A percentile compares a stretch with the other conserved stretches of the same genome.
Conservation (phyloP, 1,284 basidiomycete genomes). For the Heterobasidion occidentale region DNA sequence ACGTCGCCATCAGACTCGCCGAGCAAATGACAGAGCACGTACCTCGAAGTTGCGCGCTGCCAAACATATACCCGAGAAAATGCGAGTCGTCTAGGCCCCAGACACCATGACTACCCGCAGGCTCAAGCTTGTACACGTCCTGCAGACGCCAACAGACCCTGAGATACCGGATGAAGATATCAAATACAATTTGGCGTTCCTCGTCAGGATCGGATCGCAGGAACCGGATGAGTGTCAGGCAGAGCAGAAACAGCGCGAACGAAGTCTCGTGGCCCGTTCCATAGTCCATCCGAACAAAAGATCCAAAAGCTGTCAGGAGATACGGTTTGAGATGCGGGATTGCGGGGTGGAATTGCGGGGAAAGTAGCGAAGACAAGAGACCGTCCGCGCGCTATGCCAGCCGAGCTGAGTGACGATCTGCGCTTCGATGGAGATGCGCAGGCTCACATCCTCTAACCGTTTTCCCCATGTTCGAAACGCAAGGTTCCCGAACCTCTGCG, state of each 20-base stretch:
- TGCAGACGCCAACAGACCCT: constrained; percentile 82
- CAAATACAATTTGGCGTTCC: constrained; percentile 59
- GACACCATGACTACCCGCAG: constrained; percentile 95
- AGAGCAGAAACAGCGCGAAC: constrained; percentile 75
- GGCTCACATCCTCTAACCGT: constrained; percentile 66
- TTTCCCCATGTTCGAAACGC: constrained; percentile 87
- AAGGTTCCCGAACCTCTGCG: constrained; percentile 93
- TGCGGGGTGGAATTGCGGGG: constrained; percentile 33
- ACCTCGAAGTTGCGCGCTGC: constrained; percentile 86
- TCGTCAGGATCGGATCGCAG: constrained; percentile 42
- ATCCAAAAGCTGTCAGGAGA: constrained; percentile 83
- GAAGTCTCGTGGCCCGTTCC: constrained; percentile 94
- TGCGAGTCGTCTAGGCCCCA: constrained; percentile 97
- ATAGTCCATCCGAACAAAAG: constrained; percentile 89
- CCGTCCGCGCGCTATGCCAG: constrained; percentile 46
- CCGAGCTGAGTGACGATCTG: not conserved
- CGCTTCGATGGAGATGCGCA: constrained; percentile 3
- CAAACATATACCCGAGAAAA: constrained; percentile 89
- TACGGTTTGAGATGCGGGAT: constrained; percentile 68
- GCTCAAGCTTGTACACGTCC: constrained; percentile 87
- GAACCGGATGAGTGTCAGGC: constrained; percentile 57
- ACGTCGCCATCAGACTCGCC: not conserved
- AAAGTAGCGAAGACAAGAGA: constrained; percentile 48
- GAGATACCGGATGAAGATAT: constrained; percentile 71
- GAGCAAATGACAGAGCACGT: not conserved